Evolutionary conservation across 495 filamentous ascomycete species (phyloP).

Genomic region (Aspergillus biplanus): DNA sequence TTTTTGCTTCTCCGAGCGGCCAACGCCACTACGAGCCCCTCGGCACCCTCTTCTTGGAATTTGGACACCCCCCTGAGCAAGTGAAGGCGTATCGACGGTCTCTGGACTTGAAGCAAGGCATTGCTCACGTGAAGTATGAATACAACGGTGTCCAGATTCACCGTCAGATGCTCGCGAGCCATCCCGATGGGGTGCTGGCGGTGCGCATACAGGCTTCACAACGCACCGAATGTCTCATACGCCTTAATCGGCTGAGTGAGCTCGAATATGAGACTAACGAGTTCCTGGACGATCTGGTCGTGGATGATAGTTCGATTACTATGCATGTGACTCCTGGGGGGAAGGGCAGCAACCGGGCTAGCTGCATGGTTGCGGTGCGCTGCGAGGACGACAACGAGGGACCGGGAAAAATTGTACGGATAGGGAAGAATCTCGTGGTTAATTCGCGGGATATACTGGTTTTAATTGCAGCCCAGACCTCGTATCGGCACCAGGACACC

Average conservation of each 20-base stretch:
- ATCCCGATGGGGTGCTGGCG: conserved; percentile 47
- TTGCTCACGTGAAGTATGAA: conserved; percentile 42
- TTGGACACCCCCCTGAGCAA: conserved; percentile 38
- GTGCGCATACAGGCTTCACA: conserved; percentile 40
- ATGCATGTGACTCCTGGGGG: conserved; percentile 49
- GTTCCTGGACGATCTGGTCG: conserved; percentile 40
- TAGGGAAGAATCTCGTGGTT: conserved; percentile 38
- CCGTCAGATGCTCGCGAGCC: conserved; percentile 43
- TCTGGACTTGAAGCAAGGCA: conserved; percentile 45
- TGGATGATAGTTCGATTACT: conserved; percentile 30
- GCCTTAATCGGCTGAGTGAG: conserved; percentile 38
- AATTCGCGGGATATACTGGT: conserved; percentile 36
- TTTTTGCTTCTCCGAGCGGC: conserved; percentile 48
- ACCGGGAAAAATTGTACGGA: conserved; percentile 22
- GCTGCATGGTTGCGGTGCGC: conserved; percentile 34
- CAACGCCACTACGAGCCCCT: conserved; percentile 54
- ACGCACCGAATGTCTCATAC: conserved; percentile 30
- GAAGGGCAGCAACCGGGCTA: conserved; percentile 34
- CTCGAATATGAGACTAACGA: conserved; percentile 45
- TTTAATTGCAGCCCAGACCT: conserved; percentile 45
- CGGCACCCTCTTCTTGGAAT: conserved; percentile 48
- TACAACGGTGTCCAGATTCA: conserved; percentile 33
- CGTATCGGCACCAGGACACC: conserved; percentile 37
- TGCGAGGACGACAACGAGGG: conserved; percentile 30
- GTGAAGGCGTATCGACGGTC: conserved; percentile 46